Evolutionary conservation across 1,284 basidiomycete genomes (phyloP).

Genomic region (Microbotryum intermedium): DNA sequence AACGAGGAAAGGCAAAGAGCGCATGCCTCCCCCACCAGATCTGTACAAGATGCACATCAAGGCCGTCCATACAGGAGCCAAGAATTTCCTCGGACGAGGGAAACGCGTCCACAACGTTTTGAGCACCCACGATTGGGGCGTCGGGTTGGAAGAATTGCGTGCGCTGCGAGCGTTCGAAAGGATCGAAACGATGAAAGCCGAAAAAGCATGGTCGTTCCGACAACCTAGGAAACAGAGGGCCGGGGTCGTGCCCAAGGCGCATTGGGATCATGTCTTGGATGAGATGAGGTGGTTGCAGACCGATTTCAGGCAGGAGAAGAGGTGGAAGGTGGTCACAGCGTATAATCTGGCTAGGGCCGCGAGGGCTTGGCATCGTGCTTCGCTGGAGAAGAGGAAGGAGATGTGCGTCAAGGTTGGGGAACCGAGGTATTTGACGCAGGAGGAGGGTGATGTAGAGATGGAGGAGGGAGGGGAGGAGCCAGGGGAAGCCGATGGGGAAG

Average conservation of each 20-base stretch:
- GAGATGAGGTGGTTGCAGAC: constrained; percentile 98
- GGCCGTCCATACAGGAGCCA: constrained; percentile 28
- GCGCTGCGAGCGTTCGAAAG: constrained; percentile 62
- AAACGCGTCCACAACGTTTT: constrained; percentile 32
- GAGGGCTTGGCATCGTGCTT: constrained; percentile 75
- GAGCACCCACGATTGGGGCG: constrained; percentile 32
- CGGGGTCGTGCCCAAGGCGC: constrained; percentile 70
- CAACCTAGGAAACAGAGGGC: constrained; percentile 91
- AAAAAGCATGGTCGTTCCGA: constrained; percentile 80
- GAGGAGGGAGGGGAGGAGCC: constrained; percentile 22
- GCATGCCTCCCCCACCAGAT: constrained; percentile 17
- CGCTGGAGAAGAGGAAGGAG: constrained; percentile 54
- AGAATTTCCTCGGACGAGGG: constrained; percentile 29
- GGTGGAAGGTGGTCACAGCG: constrained; percentile 83
- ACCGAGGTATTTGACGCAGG: constrained; percentile 10
- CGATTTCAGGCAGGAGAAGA: constrained; percentile 87
- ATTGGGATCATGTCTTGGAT: constrained; percentile 93
- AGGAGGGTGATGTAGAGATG: constrained; percentile 24
- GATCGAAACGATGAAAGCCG: constrained; percentile 73
- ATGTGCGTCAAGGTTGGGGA: constrained; percentile 47
- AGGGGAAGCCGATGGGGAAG: constrained; percentile 9
- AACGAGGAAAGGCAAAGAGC: constrained; percentile 29
- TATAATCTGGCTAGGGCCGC: constrained; percentile 76
- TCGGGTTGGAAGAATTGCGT: constrained; percentile 29
- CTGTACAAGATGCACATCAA: constrained; percentile 32